A percentile compares a stretch with the other conserved stretches of the same genome.
phyloP scores from a whole-genome alignment of 2,329 filamentous ascomycete genomes.

The Trichoderma semiorbis region DNA sequence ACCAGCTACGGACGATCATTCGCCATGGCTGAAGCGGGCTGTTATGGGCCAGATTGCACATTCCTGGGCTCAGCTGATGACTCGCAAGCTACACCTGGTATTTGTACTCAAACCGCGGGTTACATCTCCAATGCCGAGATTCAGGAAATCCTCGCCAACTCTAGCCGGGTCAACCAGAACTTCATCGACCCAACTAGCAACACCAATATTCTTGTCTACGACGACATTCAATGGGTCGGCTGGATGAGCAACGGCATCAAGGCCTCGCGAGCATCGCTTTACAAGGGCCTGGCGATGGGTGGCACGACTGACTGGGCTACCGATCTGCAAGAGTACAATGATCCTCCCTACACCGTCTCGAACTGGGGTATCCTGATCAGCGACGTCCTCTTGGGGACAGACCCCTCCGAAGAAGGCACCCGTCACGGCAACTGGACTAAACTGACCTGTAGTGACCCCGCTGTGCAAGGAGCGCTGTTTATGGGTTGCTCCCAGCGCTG shows the following conservation, averaged over 20 bases:
- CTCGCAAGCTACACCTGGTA: slow-evolving; percentile 25
- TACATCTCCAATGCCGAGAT: slow-evolving; percentile 34
- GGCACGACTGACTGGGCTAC: slow-evolving; percentile 25
- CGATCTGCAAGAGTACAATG: slow-evolving; percentile 23
- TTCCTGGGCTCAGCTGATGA: slow-evolving; percentile 22
- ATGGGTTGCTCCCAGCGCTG: slow-evolving; percentile 24
- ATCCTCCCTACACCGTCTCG: slow-evolving; percentile 17
- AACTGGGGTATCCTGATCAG: slow-evolving; percentile 22
- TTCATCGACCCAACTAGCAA: slow-evolving; percentile 19
- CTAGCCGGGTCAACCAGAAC: slow-evolving; percentile 13
- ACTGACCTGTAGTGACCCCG: slow-evolving; percentile 22
- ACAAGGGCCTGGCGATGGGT: slow-evolving; percentile 21
- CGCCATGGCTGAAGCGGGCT: slow-evolving; percentile 26
- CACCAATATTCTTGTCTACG: slow-evolving; percentile 23
- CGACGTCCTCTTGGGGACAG: slow-evolving; percentile 18
- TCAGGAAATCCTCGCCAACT: slow-evolving; percentile 18
- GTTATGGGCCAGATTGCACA: slow-evolving; percentile 23
- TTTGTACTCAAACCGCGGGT: slow-evolving; percentile 29
- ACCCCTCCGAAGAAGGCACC: slow-evolving; percentile 19
- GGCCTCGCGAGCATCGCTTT: slow-evolving; percentile 3
- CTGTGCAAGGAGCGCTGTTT: background rate
- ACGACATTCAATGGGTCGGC: slow-evolving; percentile 20
- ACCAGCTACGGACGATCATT: slow-evolving; percentile 33
- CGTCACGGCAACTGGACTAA: slow-evolving; percentile 27
- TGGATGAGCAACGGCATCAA: slow-evolving; percentile 23